Evolutionary conservation across 305 asterid genomes (phyloP), one percentile per base, ranked within the genome.

Genomic region (Fraxinus sp.): DNA sequence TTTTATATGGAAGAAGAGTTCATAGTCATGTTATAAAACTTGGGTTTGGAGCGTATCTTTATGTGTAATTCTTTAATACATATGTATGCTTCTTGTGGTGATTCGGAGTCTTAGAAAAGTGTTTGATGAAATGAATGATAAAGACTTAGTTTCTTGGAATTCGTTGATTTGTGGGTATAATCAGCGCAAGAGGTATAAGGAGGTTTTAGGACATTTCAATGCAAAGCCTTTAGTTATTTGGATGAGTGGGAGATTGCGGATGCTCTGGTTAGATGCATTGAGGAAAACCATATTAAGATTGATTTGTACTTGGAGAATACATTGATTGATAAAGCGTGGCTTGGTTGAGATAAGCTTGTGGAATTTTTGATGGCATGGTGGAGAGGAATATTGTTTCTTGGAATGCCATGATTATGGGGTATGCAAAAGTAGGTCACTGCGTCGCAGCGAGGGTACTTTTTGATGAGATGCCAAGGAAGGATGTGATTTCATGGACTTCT

Each of bases 111-210:
- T 79, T 86, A 95, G 5, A 71, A 90, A 79, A 39, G 80, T 88
- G 78, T 93, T 93, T 55, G 94, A 93, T 81, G 95, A 88, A 87
- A 92, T 93, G 93, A 70, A 41, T 77, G 94, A 87, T 0, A 88
- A 74, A 83, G 98, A 94, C 57, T 85, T 92, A 89, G 92, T 92
- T 55, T 90, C 97, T 74, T 94, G 98, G 98, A 94, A 91, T 85
- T 93, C 97, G 1, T 82, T 94, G 89, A 89, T 93, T 68, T 93
- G 98, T 77, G 93, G 93, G 30, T 94, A 91, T 87, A 85, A 92
- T 85, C 92, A 88, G 46, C 83, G 91, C 64, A 86, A 79, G 35
- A 80, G 82, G 79, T 90, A 85, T 79, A 74, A 59, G 77, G 91
- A 91, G 83, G 89, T 94, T 81, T 80, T 93, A 88, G 83, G 79